Evolutionary conservation across 306 rosid genomes (phyloP), one percentile per base, ranked within the genome.

Genomic region (Malus asiatica): DNA sequence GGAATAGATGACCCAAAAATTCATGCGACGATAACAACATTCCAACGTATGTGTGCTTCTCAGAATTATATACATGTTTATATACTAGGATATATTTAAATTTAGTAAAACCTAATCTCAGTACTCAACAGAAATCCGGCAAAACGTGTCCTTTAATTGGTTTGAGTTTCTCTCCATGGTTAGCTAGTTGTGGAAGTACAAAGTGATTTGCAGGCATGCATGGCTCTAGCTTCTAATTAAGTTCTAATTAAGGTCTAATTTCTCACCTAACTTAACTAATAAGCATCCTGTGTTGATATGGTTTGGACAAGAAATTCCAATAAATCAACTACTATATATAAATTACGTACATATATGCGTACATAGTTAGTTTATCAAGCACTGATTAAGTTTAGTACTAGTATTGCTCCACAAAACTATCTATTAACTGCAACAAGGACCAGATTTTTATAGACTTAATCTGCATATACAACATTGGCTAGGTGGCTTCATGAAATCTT

Each of bases 241-340:
- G 14, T 33, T 32, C 68, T 33, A 63, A 63, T 32, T 32, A 73
- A 23, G 57, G 44, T 14, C 68, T 11, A 57, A 16, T 10, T 66
- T 78, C 85, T 62, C 72, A 84, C 88, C 90, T 69, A 84, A 78
- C 88, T 63, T 68, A 78, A 76, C 83, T 51, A 65, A 74, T 72
- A 22, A 59, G 32, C 64, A 11, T n/a, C 32, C 15, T 59, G 64
- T 22, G 64, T 25, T n/a, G 64, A 51, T 5, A 11, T 58, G 10
- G 23, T 59, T 59, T 59, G 32, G 25, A 59, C 64, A 51, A 51
- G 55, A 59, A 23, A 23, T 11, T 10, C 71, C 76, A 79, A 38
- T 19, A 9, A n/a, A 15, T 55, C 29, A 29, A 23, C 38, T 1
- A 25, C 0, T 57, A n/a, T 4, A 2, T n/a, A 10, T 57, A n/a